phyloP scores from a whole-genome alignment of 2,329 filamentous ascomycete genomes.

The Fusarium buharicum region DNA sequence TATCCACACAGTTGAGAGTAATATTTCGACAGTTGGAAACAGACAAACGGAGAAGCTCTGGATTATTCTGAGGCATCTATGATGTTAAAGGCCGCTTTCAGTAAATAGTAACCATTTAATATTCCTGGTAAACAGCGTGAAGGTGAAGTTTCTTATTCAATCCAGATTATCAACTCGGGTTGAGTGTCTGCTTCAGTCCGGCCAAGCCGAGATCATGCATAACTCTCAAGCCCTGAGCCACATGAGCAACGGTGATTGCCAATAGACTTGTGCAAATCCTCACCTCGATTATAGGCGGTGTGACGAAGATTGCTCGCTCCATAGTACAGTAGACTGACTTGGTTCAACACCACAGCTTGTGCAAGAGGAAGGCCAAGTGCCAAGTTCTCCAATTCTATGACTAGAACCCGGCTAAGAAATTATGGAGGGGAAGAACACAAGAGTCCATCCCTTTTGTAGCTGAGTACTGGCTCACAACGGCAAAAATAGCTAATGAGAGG shows the following conservation, averaged over 20 bases:
- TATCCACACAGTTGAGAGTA: constrained; percentile 61
- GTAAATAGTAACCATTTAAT: constrained; percentile 27
- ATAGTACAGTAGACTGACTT: constrained; percentile 20
- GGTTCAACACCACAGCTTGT: constrained; percentile 31
- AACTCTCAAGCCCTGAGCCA: neutral
- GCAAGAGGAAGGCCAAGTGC: neutral
- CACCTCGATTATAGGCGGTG: neutral
- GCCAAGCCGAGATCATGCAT: neutral
- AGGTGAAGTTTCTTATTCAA: constrained; percentile 28
- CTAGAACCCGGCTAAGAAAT: constrained; percentile 33
- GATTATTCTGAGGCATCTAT: constrained; percentile 36
- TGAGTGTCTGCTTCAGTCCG: neutral
- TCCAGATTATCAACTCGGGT: constrained; percentile 6
- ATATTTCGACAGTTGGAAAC: constrained; percentile 55
- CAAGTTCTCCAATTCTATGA: constrained; percentile 4
- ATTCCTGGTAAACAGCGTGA: constrained; percentile 39
- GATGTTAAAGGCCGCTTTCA: constrained; percentile 30
- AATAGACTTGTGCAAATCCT: constrained; percentile 5
- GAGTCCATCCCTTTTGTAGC: constrained; percentile 33
- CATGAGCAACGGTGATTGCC: neutral
- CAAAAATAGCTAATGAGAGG: constrained; percentile 37
- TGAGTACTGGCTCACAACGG: constrained; percentile 43
- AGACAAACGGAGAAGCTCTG: neutral
- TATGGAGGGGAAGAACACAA: constrained; percentile 40
- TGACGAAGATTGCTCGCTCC: neutral